Evolutionary conservation across 148 eudicot genomes (phyloP), one percentile per base, ranked within the genome.

Genomic region (Fagopyrum esculentum): DNA sequence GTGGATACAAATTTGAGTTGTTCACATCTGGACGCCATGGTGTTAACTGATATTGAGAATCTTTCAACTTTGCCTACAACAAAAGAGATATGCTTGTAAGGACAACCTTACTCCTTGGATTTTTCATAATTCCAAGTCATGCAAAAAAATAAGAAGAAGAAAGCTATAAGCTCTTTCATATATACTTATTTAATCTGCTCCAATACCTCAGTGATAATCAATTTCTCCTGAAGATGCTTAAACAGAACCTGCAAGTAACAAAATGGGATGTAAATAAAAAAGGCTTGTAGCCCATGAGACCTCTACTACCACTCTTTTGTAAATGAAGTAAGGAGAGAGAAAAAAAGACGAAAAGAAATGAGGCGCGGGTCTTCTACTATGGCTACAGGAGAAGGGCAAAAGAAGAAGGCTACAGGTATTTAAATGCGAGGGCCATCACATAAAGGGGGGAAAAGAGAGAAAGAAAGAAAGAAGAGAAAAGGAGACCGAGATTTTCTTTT

Each of bases 151-250:
- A 46, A n/a, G 4, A 35, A 35, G 40, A 40, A 6, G 16, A 74
- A 75, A 12, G 77, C 35, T 52, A 61, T 22, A 43, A 35, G 40
- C 54, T 15, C 19, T 45, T 30, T 59, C 40, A 40, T 22, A 35
- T 8, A 55, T 45, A 4, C 19, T 66, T 40, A 66, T 40, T 29
- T 40, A n/a, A 13, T 13, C 9, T 40, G 8, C 40, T 35, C 71
- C 6, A 35, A 77, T 89, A 93, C 98, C 98, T 93, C 98, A 3
- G 88, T 89, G 51, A 91, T 78, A 16, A 83, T 77, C 71, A 93
- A 85, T 81, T 88, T 90, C 81, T 91, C 98, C 69, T 89, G 97
- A 78, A 93, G 88, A 87, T 93, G 97, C 81, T 86, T 91, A 80
- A 91, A 88, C 77, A 93, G 79, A 72, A 90, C 85, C 98, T 93